These are phyloP conservation scores for Rhynchospora tenuis DNA, from an alignment of 176 grass and related monocot species.

Conservation along the genomic window DNA sequence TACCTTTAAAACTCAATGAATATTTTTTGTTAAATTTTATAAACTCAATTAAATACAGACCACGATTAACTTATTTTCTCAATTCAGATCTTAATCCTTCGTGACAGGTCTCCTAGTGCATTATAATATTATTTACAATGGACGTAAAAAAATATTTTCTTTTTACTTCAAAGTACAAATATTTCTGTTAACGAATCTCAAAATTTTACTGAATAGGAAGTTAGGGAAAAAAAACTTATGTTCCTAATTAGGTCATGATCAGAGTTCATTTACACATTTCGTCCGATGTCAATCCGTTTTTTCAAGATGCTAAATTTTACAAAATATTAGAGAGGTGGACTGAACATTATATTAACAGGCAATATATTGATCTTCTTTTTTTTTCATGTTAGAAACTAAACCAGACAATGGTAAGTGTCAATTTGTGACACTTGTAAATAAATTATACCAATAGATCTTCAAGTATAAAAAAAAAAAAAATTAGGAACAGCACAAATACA, in stretches of 20 bases:
- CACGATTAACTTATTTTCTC: neutral
- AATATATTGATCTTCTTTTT: neutral
- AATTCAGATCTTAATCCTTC: neutral
- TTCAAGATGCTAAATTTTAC: neutral
- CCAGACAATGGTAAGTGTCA: neutral
- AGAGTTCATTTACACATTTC: neutral
- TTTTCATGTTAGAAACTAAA: neutral
- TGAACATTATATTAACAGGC: neutral
- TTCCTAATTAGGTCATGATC: neutral
- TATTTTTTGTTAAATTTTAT: neutral
- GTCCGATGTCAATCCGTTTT: neutral
- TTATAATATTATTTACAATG: neutral
- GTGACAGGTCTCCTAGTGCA: neutral
- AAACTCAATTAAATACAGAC: neutral
- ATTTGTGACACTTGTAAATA: constrained; percentile 2
- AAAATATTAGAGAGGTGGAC: neutral
- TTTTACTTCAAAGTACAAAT: neutral
- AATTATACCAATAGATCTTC: neutral
- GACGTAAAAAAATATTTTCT: neutral
- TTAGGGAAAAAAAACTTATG: neutral
- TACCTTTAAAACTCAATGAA: too few species aligned
- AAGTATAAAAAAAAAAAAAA: neutral
- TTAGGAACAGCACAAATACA: neutral
- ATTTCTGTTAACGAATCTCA: neutral
- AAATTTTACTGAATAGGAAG: constrained; percentile 5